Evolutionary conservation across 768 basidiomycete species (phyloP), one percentile per base, ranked within the genome.

Genomic region (Agaricus bisporus): DNA sequence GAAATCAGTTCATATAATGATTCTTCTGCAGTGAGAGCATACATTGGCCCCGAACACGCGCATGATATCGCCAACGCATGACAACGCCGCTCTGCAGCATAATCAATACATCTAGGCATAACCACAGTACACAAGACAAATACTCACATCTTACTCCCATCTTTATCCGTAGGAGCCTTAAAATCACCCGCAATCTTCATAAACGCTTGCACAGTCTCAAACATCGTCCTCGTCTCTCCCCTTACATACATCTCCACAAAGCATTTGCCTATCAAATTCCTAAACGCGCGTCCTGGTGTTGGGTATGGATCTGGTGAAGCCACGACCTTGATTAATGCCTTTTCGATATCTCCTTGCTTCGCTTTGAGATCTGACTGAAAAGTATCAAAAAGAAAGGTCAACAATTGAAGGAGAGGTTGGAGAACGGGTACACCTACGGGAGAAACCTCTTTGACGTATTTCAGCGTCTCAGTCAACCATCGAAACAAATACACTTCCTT

Each of bases 11-110:
- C 41, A 15, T 12, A 11, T 26, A 44, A 14, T 12, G 4, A 36
- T 7, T 32, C 44, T n/a, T n/a, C 22, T 15, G 10, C 2, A n/a
- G 36, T 15, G 8, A 35, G 2, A 18, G 62, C 85, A 51, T 64
- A 89, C 93, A 73, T 97, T 90, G 4, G 85, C 75, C 4, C 95
- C 95, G 63, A 86, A 90, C 5, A 73, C 74, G 25, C 73, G 79
- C 89, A 98, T 98, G 7, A 98, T 68, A 64, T 95, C 92, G 3
- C 93, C 95, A 20, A 95, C 81, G 56, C 87, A 86, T 57, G 85
- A 90, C 64, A 93, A 84, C 3, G 90, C 85, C 10, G 92, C 89
- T 56, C 91, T 94, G 54, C 18, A 8, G 14, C 36, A 26, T 44
- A n/a, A 8, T 38, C 32, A 53, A 26, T 43, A n/a, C 43, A 36